Conservation (phyloP, 257 asterid species). For the Nemophila menziesii region DNA sequence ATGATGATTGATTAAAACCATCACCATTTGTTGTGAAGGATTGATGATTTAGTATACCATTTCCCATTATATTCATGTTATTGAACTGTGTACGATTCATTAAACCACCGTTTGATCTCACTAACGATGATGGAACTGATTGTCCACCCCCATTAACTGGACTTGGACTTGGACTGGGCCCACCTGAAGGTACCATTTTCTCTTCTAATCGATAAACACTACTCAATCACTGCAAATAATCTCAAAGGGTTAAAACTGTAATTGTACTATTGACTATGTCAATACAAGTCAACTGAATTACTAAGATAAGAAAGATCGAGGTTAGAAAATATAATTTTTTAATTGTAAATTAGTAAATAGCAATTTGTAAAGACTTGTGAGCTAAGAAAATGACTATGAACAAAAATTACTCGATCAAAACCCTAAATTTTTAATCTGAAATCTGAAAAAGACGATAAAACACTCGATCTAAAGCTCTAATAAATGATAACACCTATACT, state of each 20-base stretch:
- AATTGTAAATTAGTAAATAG: not conserved
- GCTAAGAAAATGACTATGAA: not conserved
- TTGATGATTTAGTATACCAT: slow-evolving; percentile 52
- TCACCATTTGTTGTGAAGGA: slow-evolving; percentile 59
- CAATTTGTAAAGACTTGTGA: not conserved
- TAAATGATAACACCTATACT: slow-evolving; percentile 10
- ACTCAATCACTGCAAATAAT: slow-evolving; percentile 23
- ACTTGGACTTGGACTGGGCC: slow-evolving; percentile 76
- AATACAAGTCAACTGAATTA: not conserved
- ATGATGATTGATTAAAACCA: slow-evolving; percentile 45
- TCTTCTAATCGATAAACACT: slow-evolving; percentile 7
- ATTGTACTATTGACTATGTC: not conserved
- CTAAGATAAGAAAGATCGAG: not conserved
- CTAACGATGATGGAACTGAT: slow-evolving; percentile 43
- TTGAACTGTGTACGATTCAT: slow-evolving; percentile 58
- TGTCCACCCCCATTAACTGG: slow-evolving; percentile 58
- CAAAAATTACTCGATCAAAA: slow-evolving; percentile 17
- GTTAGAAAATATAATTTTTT: not conserved
- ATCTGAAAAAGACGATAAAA: slow-evolving; percentile 1
- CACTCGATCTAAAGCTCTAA: slow-evolving; percentile 22
- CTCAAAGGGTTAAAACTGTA: not conserved
- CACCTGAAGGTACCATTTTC: slow-evolving; percentile 72
- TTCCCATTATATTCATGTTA: slow-evolving; percentile 62
- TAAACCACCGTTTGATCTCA: slow-evolving; percentile 65
- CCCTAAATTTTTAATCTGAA: slow-evolving; percentile 24